Evolutionary conservation across 306 rosid genomes (phyloP), one percentile per base, ranked within the genome.

Genomic region (Prinsepia uniflora): DNA sequence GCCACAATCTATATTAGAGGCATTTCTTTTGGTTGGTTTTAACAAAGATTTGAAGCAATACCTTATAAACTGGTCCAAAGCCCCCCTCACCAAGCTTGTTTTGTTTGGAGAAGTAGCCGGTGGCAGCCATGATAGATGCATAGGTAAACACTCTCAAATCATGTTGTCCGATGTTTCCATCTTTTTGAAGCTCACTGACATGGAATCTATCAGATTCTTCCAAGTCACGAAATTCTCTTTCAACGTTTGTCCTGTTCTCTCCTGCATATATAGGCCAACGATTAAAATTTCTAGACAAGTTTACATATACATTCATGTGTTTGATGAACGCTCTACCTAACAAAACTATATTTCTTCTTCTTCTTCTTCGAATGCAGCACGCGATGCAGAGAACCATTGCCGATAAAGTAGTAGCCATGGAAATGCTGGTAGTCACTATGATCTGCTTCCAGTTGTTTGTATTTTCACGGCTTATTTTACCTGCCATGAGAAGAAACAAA

Each of bases 121-220:
- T 67, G 5, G 59, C 72, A 49, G 59, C 34, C 61, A 15, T 5
- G 53, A 46, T 30, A 15, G 82, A 77, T 20, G 65, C 43, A 46
- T 83, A 80, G 47, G 57, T 56, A 19, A 74, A 57, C 39, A 55
- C 60, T 19, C 60, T 66, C 71, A 71, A 20, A 36, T 71, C 71
- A 20, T 55, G 36, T 43, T 17, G 22, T 57, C 67, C 74, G 34
- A 11, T 60, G 53, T 44, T 75, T 12, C 57, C 49, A 44, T 71
- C 48, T 67, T n/a, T 67, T 12, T 55, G 67, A 20, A 60, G 42
- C 15, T 70, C 70, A 47, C 36, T 69, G n/a, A 24, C 46, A 6
- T 30, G 45, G 13, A 47, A 8, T 47, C 54, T 2, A 66, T 66
- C 24, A 22, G 57, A 40, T 47, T 8, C 30, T 57, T 47, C 30